A percentile compares a stretch with the other conserved stretches of the same genome.
Conservation (phyloP, 2,329 filamentous ascomycete genomes). For the Chaetomium sp. region DNA sequence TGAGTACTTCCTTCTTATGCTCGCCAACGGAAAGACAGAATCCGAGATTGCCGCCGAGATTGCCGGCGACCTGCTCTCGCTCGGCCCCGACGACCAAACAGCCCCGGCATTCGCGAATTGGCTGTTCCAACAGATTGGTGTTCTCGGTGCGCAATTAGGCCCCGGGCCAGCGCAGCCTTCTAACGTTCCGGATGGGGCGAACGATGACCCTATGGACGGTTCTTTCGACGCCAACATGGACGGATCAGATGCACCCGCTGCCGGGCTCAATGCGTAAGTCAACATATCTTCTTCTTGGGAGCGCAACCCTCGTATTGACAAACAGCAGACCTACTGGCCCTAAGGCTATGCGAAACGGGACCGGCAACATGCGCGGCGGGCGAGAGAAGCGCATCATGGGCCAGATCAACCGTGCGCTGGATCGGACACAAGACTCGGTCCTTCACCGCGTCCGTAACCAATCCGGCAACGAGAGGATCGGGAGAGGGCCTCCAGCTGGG, state of each 20-base stretch:
- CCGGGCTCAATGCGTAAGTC: slow-evolving; percentile 61
- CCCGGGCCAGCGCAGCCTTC: slow-evolving; percentile 46
- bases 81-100: slow-evolving; percentile 79
- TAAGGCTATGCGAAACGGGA: slow-evolving; percentile 86
- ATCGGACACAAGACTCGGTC: slow-evolving; percentile 71
- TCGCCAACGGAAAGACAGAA: slow-evolving; percentile 91
- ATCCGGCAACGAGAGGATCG: slow-evolving; percentile 74
- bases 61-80: slow-evolving; percentile 79
- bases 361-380: slow-evolving; percentile 50
- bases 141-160: slow-evolving; percentile 65
- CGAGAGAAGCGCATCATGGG: slow-evolving; percentile 83
- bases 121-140: slow-evolving; percentile 86
- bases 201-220: slow-evolving; percentile 40
- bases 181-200: slow-evolving; percentile 39
- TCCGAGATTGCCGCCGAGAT: slow-evolving; percentile 87
- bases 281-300: no score
- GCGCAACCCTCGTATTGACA: slow-evolving; percentile 44
- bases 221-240: slow-evolving; percentile 72
- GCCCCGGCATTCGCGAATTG: slow-evolving; percentile 84
- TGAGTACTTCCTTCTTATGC: slow-evolving; percentile 97
- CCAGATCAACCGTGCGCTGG: slow-evolving; percentile 81
- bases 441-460: slow-evolving; percentile 78
- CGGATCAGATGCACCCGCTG: slow-evolving; percentile 40
- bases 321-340: slow-evolving; percentile 80
- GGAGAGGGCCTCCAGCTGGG: slow-evolving; percentile 70